Evolutionary conservation across 495 filamentous ascomycete genomes (phyloP), one percentile per base, ranked within the genome.

Genomic region (Halenospora varia): DNA sequence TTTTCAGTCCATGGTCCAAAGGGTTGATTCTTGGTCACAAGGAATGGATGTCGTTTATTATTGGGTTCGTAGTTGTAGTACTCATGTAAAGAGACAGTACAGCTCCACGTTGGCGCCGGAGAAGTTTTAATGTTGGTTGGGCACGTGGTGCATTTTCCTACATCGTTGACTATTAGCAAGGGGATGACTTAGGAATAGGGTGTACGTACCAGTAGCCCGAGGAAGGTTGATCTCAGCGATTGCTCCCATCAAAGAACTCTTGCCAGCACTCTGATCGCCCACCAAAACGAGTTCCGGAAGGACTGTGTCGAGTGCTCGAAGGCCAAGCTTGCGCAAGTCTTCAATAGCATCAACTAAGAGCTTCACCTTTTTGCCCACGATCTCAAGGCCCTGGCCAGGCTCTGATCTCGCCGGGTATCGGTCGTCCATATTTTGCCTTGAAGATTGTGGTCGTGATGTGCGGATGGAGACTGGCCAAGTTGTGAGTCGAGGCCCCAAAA

Each of bases 221-320:
- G 90, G 90, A 0, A 92, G 79, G 50, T 82, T 83, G 48, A 95
- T 86, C n/a, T 85, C 88, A 1, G 86, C 84, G 29, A 94, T 84
- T 0, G 85, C 88, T 25, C 90, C 88, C 68, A 96, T 90, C 0
- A 95, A 70, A 2, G 86, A 90, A 2, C 81, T 86, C 61, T 96
- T 96, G 0, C 90, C 90, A 0, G 89, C 83, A 2, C 80, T 85
- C 59, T 95, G 90, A 54, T 94, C 89, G 0, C 90, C 90, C 1
- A 92, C 82, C 0, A 92, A 81, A 11, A 88, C 88, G 15, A 94
- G 79, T 59, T 89, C 89, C 0, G 90, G 89, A 0, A 94, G 71
- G 2, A 77, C 77, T 0, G 86, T 82, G 0, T 84, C 77, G 23
- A 65, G 24, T 11, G 56, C 22, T 6, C 62, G 25, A 1, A 67